Base-by-base conservation (phyloP, 768 basidiomycete genomes). In the Collybiopsis luxurians region DNA sequence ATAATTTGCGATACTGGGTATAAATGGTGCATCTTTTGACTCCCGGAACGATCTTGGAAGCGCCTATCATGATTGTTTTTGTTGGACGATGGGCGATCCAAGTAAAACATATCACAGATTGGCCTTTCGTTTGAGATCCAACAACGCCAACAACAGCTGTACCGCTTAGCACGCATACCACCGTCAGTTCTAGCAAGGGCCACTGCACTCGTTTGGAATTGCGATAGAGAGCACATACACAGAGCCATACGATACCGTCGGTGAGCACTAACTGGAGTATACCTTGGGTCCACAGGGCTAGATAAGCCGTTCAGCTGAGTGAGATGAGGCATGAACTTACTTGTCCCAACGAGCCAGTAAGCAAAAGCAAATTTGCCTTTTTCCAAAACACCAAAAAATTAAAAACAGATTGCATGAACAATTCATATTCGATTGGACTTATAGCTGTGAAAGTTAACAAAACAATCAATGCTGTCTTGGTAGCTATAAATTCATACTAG, bases 331-430 rank as follows among this genome's bases (percentile, higher is more conserved):
- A n/a, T n/a, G n/a, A n/a, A 11, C 50, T 9, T 26, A 52, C 50
- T 52, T 36, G 50, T 52, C 13, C 50, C 50, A 38, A 39, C 26
- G n/a, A 38, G 50, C 50, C 50, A 52, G 21, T 52, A 52, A 9
- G 10, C 34, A 23, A 52, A 21, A 11, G 50, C 31, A 52, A 52
- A 52, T 52, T 38, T 23, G 17, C 50, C 50, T 52, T 15, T 30
- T 45, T 7, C 12, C 10, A 44, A 44, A 10, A 44, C 17, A 44
- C 17, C 17, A 7, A 38, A 17, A 38, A 38, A 38, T 17, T 9
- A 38, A 38, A 17, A 17, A 38, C 7, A n/a, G n/a, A 34, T 34
- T 34, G 31, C 5, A 34, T 34, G 31, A 34, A 34, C 5, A 34
- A 34, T 13, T 34, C 31, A 34, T 34, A 6, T 34, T 6, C 13